Evolutionary conservation across 1,284 basidiomycete genomes (phyloP).

Genomic region (Ustilago shanxiensis): DNA sequence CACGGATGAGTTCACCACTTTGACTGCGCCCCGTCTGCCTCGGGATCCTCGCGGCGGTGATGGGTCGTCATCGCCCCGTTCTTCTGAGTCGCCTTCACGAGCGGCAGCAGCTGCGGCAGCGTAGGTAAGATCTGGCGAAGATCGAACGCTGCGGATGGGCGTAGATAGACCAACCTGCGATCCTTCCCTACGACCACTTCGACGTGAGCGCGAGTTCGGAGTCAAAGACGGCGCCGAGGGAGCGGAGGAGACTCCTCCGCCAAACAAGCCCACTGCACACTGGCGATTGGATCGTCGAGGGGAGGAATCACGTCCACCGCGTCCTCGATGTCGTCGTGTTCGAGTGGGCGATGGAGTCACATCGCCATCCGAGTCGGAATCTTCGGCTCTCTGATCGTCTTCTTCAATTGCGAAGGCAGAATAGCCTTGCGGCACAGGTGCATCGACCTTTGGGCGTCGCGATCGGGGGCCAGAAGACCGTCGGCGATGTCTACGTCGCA

Average conservation of each 20-base stretch:
- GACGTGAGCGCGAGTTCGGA: constrained; percentile 14
- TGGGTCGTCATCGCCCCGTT: constrained; percentile 8
- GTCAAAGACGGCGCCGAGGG: not conserved
- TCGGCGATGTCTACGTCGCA: constrained; percentile 38
- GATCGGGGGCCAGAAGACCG: constrained; percentile 36
- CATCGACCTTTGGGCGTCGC: constrained; percentile 58
- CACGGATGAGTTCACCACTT: constrained; percentile 47
- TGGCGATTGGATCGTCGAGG: constrained; percentile 48
- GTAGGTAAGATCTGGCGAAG: constrained; percentile 51
- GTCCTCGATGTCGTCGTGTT: constrained; percentile 9
- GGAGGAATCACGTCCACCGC: constrained; percentile 34
- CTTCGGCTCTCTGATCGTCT: constrained; percentile 21
- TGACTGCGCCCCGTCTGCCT: constrained; percentile 55
- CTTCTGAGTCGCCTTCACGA: constrained; percentile 6
- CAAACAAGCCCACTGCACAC: constrained; percentile 59
- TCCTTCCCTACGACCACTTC: constrained; percentile 18
- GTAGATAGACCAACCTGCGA: constrained; percentile 25
- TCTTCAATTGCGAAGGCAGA: constrained; percentile 51
- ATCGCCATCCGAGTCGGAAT: constrained; percentile 32
- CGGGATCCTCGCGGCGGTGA: constrained; percentile 43
- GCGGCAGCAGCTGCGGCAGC: constrained; percentile 34
- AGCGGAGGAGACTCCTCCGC: constrained; percentile 27
- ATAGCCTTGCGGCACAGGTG: constrained; percentile 52
- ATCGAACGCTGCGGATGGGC: constrained; percentile 47
- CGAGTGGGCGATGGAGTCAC: constrained; percentile 24